Conservation (phyloP, 768 basidiomycete genomes). For the Mycena rebaudengoi region DNA sequence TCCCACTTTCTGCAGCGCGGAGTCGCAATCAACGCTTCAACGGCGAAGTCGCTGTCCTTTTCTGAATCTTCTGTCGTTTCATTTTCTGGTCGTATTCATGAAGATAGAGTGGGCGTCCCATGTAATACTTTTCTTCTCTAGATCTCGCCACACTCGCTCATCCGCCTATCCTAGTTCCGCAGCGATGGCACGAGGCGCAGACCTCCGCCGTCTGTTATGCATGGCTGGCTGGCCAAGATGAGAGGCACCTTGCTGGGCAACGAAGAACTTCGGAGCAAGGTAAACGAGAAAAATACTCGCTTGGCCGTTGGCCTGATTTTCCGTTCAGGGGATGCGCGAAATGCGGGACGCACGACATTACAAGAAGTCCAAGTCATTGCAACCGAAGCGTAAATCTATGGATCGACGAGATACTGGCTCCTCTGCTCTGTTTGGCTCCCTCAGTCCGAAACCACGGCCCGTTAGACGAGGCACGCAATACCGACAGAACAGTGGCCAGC, state of each 20-base stretch:
- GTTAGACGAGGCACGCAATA: slow-evolving; percentile 17
- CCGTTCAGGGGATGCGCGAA: slow-evolving; percentile 68
- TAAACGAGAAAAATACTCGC: slow-evolving; percentile 24
- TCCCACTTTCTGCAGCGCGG: not conserved
- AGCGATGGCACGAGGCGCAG: slow-evolving; percentile 21
- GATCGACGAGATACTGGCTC: slow-evolving; percentile 25
- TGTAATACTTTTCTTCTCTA: slow-evolving; percentile 35
- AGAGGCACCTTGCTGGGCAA: slow-evolving; percentile 74
- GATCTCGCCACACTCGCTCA: not conserved
- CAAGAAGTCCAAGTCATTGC: slow-evolving; percentile 26
- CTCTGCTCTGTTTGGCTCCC: slow-evolving; percentile 28
- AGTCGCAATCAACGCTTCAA: not conserved
- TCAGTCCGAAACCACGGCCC: slow-evolving; percentile 23
- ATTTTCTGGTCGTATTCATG: slow-evolving; percentile 39
- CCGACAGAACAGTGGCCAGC: slow-evolving; percentile 25
- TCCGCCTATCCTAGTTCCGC: slow-evolving; percentile 13
- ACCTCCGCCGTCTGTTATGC: slow-evolving; percentile 57
- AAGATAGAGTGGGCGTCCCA: slow-evolving; percentile 63
- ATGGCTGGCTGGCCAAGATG: slow-evolving; percentile 85
- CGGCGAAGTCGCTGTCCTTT: not conserved
- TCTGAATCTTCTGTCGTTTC: slow-evolving; percentile 10
- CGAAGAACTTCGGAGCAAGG: slow-evolving; percentile 62
- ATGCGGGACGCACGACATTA: slow-evolving; percentile 62
- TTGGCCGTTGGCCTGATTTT: slow-evolving; percentile 13
- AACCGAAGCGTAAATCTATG: slow-evolving; percentile 24